Evolutionary conservation across 2,329 filamentous ascomycete species (phyloP).

Genomic region (Aspergillus floridensis): DNA sequence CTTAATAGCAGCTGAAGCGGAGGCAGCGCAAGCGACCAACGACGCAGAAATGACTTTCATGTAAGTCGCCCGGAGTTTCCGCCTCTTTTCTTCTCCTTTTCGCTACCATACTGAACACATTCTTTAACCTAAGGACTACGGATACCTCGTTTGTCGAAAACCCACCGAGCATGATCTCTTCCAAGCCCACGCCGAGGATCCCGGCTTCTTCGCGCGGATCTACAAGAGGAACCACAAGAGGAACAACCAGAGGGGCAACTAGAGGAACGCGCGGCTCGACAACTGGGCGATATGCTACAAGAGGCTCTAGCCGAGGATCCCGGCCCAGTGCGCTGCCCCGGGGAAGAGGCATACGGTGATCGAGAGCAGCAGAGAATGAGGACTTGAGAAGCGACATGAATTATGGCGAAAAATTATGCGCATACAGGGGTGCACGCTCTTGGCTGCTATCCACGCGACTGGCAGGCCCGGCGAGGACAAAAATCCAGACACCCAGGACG

Average conservation of each 20-base stretch:
- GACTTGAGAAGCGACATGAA: too few species aligned
- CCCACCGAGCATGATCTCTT: constrained; percentile 55
- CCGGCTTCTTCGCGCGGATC: constrained; percentile 25
- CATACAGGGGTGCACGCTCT: too few species aligned
- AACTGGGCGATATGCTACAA: constrained; percentile 36
- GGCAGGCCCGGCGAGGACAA: neutral
- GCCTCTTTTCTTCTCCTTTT: neutral
- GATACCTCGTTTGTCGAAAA: constrained; percentile 91
- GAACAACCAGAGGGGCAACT: neutral
- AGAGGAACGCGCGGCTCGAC: constrained; percentile 23
- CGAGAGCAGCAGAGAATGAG: neutral
- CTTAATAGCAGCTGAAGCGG: constrained; percentile 28
- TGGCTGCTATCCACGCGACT: neutral
- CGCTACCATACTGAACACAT: constrained; percentile 7
- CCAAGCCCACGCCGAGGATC: constrained; percentile 43
- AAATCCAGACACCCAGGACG: neutral
- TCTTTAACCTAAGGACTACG: constrained; percentile 63
- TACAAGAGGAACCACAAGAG: constrained; percentile 19
- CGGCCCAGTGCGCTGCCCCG: constrained; percentile 41
- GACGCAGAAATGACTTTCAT: constrained; percentile 81
- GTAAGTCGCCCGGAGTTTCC: constrained; percentile 47
- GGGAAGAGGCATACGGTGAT: constrained; percentile 40
- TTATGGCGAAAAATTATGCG: too few species aligned
- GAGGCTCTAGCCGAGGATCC: constrained; percentile 32
- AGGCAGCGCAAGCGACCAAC: constrained; percentile 36